Conservation (phyloP, 371 early-diverging fungal genomes). For the Actinomortierella ambigua region DNA sequence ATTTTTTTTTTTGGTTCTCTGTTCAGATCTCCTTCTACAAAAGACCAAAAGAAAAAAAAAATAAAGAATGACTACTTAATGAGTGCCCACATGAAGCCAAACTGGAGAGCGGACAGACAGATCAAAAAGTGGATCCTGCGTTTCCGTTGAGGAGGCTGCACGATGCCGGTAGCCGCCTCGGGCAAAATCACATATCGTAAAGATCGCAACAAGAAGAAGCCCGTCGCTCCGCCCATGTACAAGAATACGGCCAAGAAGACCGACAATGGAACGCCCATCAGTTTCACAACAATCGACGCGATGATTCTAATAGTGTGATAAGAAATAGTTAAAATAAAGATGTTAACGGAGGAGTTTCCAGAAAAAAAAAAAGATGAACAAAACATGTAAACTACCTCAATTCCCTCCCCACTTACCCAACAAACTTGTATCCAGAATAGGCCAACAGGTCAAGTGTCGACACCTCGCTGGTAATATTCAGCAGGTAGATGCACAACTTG, state of each 20-base stretch:
- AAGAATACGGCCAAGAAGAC: slow-evolving; percentile 67
- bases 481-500: slow-evolving; percentile 87
- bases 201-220: slow-evolving; percentile 89
- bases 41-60: background rate
- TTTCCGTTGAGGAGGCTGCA: slow-evolving; percentile 74
- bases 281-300: slow-evolving; percentile 56
- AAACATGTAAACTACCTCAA: background rate
- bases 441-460: slow-evolving; percentile 87
- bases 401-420: slow-evolving; percentile 57
- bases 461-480: slow-evolving; percentile 87
- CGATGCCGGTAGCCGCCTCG: slow-evolving; percentile 79
- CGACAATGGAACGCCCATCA: slow-evolving; percentile 57
- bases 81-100: slow-evolving; percentile 82
- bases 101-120: slow-evolving; percentile 81
- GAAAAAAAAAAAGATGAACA: slow-evolving; percentile 8
- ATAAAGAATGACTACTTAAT: slow-evolving; percentile 44
- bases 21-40: background rate
- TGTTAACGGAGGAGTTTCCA: background rate
- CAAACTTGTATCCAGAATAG: slow-evolving; percentile 97
- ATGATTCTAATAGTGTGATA: slow-evolving; percentile 54
- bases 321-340: background rate
- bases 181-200: slow-evolving; percentile 90
- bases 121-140: slow-evolving; percentile 90
- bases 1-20: slow-evolving; percentile 8
- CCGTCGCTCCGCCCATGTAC: slow-evolving; percentile 81